Conservation (phyloP, 768 basidiomycete genomes). For the Leucosporidium creatinivorum region DNA sequence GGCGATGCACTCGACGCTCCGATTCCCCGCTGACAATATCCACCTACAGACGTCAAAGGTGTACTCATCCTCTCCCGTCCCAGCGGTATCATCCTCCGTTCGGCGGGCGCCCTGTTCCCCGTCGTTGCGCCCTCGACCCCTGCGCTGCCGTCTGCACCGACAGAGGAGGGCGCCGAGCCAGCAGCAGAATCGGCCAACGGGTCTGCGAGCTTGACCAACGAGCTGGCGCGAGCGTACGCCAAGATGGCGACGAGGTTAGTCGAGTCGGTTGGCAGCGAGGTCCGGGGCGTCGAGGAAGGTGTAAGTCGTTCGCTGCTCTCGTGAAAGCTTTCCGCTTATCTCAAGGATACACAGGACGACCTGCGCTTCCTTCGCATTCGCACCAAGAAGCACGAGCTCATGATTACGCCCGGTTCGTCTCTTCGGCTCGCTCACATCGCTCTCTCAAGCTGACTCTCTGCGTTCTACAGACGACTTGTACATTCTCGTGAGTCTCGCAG, state of each 20-base stretch:
- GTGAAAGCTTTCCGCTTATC: background rate
- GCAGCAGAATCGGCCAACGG: background rate
- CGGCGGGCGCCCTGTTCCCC: constrained; percentile 30
- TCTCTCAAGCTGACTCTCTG: too few species aligned
- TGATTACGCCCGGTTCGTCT: constrained; percentile 45
- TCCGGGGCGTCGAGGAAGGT: constrained; percentile 38
- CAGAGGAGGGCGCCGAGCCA: background rate
- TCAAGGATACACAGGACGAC: constrained; percentile 39
- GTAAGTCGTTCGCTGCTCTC: constrained; percentile 33
- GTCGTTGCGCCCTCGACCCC: background rate
- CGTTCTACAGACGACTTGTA: too few species aligned
- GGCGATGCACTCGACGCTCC: background rate
- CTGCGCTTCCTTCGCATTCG: constrained; percentile 44
- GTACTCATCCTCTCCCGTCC: constrained; percentile 41
- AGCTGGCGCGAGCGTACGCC: constrained; percentile 27
- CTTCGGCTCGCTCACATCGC: too few species aligned
- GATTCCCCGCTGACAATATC: too few species aligned
- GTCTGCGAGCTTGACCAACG: background rate
- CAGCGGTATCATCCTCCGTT: constrained; percentile 31
- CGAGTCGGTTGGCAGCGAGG: constrained; percentile 37
- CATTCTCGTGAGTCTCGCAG: too few species aligned
- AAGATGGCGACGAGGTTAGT: constrained; percentile 23
- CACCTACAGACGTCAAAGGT: constrained; percentile 40
- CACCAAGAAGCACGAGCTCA: constrained; percentile 45
- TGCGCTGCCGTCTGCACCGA: background rate